Base-by-base conservation (phyloP, 2,329 filamentous ascomycete genomes). In the Zymoseptoria pseudotritici region DNA sequence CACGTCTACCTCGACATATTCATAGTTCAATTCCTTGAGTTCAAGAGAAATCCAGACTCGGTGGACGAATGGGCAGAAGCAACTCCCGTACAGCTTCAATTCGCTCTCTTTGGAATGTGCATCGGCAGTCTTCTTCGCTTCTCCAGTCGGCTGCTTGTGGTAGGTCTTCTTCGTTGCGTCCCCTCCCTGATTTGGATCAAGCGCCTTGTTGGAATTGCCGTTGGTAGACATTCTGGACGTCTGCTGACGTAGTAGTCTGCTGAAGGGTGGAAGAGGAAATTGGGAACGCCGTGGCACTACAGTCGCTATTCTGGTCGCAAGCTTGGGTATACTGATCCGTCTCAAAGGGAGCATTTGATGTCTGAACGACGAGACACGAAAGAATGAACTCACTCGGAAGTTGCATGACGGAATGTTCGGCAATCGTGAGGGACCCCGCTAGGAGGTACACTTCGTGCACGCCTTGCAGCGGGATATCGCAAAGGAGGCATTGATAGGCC, bases 1-100 rank as follows among this genome's bases (percentile, higher is more conserved):
- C 7, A 90, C 88, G 69, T 95, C 88, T 53, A 90, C 86, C 74
- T 96, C 91, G 67, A 91, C 86, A 74, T 95, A 96, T 71, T 95
- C 89, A 71, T 96, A 96, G 46, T 83, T 78, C 8, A 94, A 80
- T 19, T 84, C 82, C 72, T 94, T 94, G 67, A 86, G 80, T 73
- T 96, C 90, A 42, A 96, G 80, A 0, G 90, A 88, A 64, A 96
- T 94, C 91, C 91, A 96, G 24, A 94, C 88, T 19, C 90, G 85
- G 71, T 95, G 90, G 1, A 91, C 90, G 71, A 93, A 94, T 24
- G 90, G 90, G 70, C 91, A 95, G 73, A 91, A 94, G 72, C 89
- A 92, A 67, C 87, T 88, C 26, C 89, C 89, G 71, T 88, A 95
- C 1, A 96, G 78, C 73, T 91, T 92, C 55, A 95, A 74, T 7